Percentiles rank a stretch among this genome's conserved stretches.
These are phyloP conservation scores for Pisolithus thermaeus DNA, from an alignment of 1,284 basidiomycete species.

Conservation along the genomic window DNA sequence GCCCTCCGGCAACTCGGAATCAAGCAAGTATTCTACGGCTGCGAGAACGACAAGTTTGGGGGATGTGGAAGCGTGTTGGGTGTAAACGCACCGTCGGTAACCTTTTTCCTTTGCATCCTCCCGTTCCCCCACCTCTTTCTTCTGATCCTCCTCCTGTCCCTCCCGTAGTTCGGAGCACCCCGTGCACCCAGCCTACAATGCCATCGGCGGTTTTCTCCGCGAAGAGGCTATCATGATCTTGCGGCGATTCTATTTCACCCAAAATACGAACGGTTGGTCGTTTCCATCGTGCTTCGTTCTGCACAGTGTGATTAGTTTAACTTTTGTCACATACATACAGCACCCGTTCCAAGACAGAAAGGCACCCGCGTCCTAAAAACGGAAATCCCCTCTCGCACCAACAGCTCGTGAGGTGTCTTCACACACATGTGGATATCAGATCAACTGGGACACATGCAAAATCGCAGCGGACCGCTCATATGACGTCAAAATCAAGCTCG, in stretches of 20 bases:
- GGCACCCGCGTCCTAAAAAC: slow-evolving; percentile 68
- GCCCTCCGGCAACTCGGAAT: slow-evolving; percentile 94
- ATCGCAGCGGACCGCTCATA: too few relatives aligned
- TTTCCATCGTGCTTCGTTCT: slow-evolving; percentile 3
- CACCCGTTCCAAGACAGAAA: slow-evolving; percentile 73
- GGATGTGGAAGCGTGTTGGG: slow-evolving; percentile 94
- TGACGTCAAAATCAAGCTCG: too few relatives aligned
- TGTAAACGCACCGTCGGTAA: slow-evolving; percentile 70
- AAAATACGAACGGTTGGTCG: slow-evolving; percentile 82
- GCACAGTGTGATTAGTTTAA: too few relatives aligned
- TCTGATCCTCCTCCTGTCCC: slow-evolving; percentile 1
- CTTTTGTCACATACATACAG: slow-evolving; percentile 32
- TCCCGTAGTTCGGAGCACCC: slow-evolving; percentile 54
- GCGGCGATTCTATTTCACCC: slow-evolving; percentile 92
- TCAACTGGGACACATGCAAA: too few relatives aligned
- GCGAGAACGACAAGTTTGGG: slow-evolving; percentile 95
- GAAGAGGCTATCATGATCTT: slow-evolving; percentile 96
- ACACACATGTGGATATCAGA: neutral
- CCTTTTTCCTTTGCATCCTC: slow-evolving; percentile 7
- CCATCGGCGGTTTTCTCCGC: slow-evolving; percentile 78
- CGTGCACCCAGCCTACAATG: slow-evolving; percentile 69
- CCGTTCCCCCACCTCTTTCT: neutral
- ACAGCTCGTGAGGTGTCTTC: neutral
- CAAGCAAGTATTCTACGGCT: slow-evolving; percentile 87
- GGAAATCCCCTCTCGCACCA: slow-evolving; percentile 38